Conservation (phyloP, 2,329 filamentous ascomycete genomes). For the Trichoderma gracile region DNA sequence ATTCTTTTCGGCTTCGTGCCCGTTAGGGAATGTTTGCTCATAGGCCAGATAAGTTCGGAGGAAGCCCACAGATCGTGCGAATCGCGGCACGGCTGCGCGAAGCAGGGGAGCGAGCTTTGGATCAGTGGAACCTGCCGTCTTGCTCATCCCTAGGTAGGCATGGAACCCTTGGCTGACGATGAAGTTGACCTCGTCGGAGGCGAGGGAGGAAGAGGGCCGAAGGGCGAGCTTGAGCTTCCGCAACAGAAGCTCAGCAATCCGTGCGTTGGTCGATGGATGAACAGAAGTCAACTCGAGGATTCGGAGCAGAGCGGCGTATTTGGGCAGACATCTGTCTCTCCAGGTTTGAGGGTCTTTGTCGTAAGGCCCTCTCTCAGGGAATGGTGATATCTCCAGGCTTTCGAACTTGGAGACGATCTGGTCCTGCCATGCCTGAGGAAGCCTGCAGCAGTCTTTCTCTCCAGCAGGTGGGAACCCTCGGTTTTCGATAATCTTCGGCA, state of each 20-base stretch:
- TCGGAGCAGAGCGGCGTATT: slow-evolving; percentile 66
- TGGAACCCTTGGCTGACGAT: slow-evolving; percentile 74
- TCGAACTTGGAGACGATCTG: slow-evolving; percentile 71
- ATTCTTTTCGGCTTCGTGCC: slow-evolving; percentile 29
- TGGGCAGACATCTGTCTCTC: slow-evolving; percentile 64
- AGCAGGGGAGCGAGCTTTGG: slow-evolving; percentile 64
- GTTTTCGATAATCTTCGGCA: slow-evolving; percentile 64
- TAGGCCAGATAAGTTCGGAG: slow-evolving; percentile 63
- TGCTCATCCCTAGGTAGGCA: slow-evolving; percentile 67
- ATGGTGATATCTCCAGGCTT: slow-evolving; percentile 62
- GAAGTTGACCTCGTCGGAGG: slow-evolving; percentile 67
- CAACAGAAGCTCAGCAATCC: slow-evolving; percentile 65
- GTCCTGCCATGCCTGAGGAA: slow-evolving; percentile 71
- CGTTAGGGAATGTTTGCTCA: slow-evolving; percentile 41
- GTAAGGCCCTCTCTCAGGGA: slow-evolving; percentile 63
- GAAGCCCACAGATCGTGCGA: slow-evolving; percentile 66
- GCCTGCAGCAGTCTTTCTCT: slow-evolving; percentile 55
- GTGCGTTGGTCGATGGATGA: slow-evolving; percentile 65
- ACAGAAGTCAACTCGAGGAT: slow-evolving; percentile 63
- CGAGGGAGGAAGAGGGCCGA: slow-evolving; percentile 58
- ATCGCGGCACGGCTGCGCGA: slow-evolving; percentile 64
- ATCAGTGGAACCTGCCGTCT: slow-evolving; percentile 59
- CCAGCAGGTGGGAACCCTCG: slow-evolving; percentile 55
- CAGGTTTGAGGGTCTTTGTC: slow-evolving; percentile 63
- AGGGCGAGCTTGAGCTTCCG: slow-evolving; percentile 67